A percentile compares a stretch with the other conserved stretches of the same genome.
Conservation (phyloP, 306 rosid species). For the Trifolium repens region DNA sequence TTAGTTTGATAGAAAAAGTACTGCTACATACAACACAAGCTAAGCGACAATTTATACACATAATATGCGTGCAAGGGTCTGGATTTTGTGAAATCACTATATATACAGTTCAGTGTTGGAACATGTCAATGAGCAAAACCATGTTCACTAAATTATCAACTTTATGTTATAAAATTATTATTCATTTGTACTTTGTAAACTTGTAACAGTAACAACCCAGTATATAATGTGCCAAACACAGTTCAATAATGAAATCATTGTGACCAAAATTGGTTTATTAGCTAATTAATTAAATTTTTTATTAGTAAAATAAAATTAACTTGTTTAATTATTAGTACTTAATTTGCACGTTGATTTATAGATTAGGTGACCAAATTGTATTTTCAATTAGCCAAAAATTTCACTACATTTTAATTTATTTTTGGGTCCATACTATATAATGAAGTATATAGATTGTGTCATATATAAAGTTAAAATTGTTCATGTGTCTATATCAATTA, state of each 20-base stretch:
- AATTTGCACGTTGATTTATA: constrained; percentile 23
- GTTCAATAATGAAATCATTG: constrained; percentile 6
- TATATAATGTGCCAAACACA: constrained; percentile 24
- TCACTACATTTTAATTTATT: constrained; percentile 6
- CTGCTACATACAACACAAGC: constrained; percentile 25
- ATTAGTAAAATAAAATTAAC: background rate
- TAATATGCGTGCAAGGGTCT: constrained; percentile 51
- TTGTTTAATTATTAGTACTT: constrained; percentile 17
- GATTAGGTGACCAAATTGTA: constrained; percentile 39
- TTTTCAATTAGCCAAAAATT: constrained; percentile 28
- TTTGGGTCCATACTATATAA: constrained; percentile 40
- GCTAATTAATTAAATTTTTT: background rate
- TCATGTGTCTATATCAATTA: constrained; percentile 45
- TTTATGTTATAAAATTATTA: background rate
- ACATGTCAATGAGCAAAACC: constrained; percentile 46
- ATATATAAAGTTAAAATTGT: constrained; percentile 46
- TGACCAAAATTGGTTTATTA: constrained; percentile 34
- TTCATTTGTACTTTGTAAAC: constrained; percentile 10
- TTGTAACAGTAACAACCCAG: constrained; percentile 14
- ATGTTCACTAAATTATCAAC: constrained; percentile 42
- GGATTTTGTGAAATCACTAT: constrained; percentile 50
- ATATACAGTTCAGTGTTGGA: constrained; percentile 34
- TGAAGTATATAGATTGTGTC: constrained; percentile 25
- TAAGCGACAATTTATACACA: constrained; percentile 48
- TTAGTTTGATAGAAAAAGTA: constrained; percentile 38